Conservation (phyloP, 805 yeast species). For the Lipomyces yamanashiensis region DNA sequence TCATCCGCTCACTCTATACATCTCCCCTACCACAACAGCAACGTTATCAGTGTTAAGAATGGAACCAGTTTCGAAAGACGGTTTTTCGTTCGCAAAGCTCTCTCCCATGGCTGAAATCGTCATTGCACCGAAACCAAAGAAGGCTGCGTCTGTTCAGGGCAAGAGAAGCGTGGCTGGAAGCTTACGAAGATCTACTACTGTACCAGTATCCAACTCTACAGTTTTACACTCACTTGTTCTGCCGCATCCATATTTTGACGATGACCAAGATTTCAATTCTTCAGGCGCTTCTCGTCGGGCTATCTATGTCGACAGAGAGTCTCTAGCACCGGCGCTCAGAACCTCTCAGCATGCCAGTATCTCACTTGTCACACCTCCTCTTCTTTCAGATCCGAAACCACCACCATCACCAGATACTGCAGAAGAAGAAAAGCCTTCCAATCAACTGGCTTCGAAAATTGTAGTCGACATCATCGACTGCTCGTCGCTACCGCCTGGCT, state of each 20-base stretch:
- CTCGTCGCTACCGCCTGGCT: conserved; percentile 46
- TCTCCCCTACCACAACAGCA: conserved; percentile 65
- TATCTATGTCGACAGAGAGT: conserved; percentile 54
- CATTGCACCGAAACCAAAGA: conserved; percentile 66
- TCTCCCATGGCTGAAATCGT: conserved; percentile 70
- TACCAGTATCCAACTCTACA: neutral
- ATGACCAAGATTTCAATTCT: neutral
- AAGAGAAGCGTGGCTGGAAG: conserved; percentile 19
- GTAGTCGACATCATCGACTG: conserved; percentile 57
- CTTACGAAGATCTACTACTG: conserved; percentile 3
- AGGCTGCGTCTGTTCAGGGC: conserved; percentile 9
- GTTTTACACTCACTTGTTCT: conserved; percentile 46
- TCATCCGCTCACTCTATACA: conserved; percentile 62
- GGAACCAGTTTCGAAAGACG: conserved; percentile 47
- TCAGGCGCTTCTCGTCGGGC: conserved; percentile 41
- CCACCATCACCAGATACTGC: conserved; percentile 7
- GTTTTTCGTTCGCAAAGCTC: conserved; percentile 53
- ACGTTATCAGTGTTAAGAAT: conserved; percentile 58
- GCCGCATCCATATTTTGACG: conserved; percentile 53
- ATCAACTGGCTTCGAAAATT: conserved; percentile 46
- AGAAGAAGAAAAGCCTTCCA: conserved; percentile 24
- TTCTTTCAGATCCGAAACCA: conserved; percentile 24
- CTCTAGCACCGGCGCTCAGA: conserved; percentile 46
- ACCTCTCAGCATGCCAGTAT: conserved; percentile 44
- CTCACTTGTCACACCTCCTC: conserved; percentile 37